Base-by-base conservation (phyloP, 345 rosid genomes). In the Populus alba region DNA sequence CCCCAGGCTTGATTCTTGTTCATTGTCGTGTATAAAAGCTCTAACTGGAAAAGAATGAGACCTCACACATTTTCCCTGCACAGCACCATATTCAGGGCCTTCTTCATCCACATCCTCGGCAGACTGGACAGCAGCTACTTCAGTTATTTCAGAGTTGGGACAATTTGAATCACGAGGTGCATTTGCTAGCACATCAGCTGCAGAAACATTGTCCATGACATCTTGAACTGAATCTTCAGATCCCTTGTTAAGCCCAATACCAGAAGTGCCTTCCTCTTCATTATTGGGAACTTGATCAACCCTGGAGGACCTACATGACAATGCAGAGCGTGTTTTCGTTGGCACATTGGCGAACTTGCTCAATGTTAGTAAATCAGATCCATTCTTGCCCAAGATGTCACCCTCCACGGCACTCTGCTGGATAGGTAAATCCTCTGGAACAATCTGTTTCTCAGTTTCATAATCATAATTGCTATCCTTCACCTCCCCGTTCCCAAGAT, bases 291-390 rank as follows among this genome's bases (percentile, higher is more conserved):
- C 77, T 33, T 72, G 62, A 65, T 88, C 83, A 75, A 59, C 81
- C 84, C 86, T 91, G 70, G 83, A 66, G 47, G 71, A 80, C 81
- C 85, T 89, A 37, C 43, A 70, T 71, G 87, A 82, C 84, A 92
- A 80, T 69, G 97, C 88, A 72, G 99, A 91, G 61, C 98, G 97
- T 5, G 83, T 91, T 86, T 83, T 96, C 18, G 97, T 96, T 65
- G 97, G 97, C 73, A 96, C 87, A 81, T 96, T 96, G 73, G 86
- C 86, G 72, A 96, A 90, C 75, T 89, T 96, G 83, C 99, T 89
- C 41, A 90, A 82, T 33, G 87, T 75, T 31, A 89, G 87, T 81
- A 96, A 88, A 87, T 87, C 93, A 84, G 87, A 65, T 68, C 71
- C 81, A 73, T 77, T 84, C 80, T 89, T 87, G 77, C 82, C 76